These are phyloP conservation scores for Calocybe indica DNA, from an alignment of 768 basidiomycete genomes.

Conservation along the genomic window DNA sequence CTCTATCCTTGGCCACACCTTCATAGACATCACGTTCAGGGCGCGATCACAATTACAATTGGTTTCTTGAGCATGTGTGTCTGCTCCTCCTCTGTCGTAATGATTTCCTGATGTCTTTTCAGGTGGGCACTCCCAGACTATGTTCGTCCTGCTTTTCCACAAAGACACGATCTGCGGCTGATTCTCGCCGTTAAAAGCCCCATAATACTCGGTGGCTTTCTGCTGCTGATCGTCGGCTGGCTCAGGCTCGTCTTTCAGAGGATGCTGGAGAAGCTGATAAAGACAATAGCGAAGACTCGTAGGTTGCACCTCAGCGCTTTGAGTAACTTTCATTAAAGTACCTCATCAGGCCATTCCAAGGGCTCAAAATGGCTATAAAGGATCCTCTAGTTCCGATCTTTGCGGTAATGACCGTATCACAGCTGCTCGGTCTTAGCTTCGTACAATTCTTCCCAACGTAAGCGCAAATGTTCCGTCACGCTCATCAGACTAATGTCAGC, in stretches of 20 bases:
- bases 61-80: conserved; percentile 50
- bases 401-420: conserved; percentile 42
- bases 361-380: conserved; percentile 49
- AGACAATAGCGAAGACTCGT: conserved; percentile 56
- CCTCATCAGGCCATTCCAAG: conserved; percentile 35
- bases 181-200: conserved; percentile 29
- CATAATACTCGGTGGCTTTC: conserved; percentile 58
- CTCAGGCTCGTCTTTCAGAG: conserved; percentile 60
- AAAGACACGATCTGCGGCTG: neutral
- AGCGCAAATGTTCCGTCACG: conserved; percentile 4
- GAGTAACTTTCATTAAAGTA: neutral
- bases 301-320: conserved; percentile 14
- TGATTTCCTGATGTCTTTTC: neutral
- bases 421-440: conserved; percentile 52
- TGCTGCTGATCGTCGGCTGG: conserved; percentile 44
- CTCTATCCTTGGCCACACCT: neutral
- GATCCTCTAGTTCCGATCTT: conserved; percentile 53
- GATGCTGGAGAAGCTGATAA: conserved; percentile 64
- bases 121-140: conserved; percentile 59
- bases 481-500: neutral
- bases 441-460: conserved; percentile 56
- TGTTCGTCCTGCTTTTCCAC: conserved; percentile 25
- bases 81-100: neutral
- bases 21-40: conserved; percentile 26
- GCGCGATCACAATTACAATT: conserved; percentile 54